A percentile compares a stretch with the other conserved stretches of the same genome.
Conservation (phyloP, 306 rosid genomes). For the Luffa aegyptiaca region DNA sequence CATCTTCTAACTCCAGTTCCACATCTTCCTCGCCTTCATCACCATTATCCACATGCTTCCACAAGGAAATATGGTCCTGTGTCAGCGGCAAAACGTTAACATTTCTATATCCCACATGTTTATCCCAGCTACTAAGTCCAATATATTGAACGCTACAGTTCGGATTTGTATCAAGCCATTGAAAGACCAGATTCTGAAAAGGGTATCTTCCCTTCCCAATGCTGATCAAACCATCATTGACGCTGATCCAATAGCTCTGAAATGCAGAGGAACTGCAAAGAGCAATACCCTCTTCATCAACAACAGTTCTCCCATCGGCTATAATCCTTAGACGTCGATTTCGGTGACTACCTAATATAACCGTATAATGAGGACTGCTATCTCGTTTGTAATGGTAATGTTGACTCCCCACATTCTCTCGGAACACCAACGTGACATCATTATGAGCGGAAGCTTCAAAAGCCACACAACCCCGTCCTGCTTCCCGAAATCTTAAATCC, state of each 20-base stretch:
- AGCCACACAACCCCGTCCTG: constrained; percentile 87
- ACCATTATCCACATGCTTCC: constrained; percentile 50
- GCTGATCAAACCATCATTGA: constrained; percentile 79
- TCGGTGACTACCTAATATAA: constrained; percentile 90
- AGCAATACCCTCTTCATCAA: constrained; percentile 67
- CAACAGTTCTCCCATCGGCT: constrained; percentile 73
- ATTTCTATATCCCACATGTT: constrained; percentile 83
- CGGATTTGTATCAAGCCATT: constrained; percentile 80
- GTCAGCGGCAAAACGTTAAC: constrained; percentile 61
- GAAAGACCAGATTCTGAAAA: constrained; percentile 74
- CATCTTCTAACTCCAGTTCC: constrained; percentile 31
- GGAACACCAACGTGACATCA: constrained; percentile 75
- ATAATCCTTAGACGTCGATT: constrained; percentile 66
- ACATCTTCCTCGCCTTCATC: constrained; percentile 34
- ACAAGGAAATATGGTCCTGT: constrained; percentile 42
- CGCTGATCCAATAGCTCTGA: constrained; percentile 86
- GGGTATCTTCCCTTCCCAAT: constrained; percentile 85
- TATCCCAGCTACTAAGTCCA: constrained; percentile 98
- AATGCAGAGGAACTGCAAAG: constrained; percentile 75
- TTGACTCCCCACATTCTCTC: constrained; percentile 85
- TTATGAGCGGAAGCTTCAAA: constrained; percentile 92
- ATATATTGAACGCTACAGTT: constrained; percentile 65
- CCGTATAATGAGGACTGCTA: constrained; percentile 75
- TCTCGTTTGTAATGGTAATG: constrained; percentile 93
- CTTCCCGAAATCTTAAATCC: constrained; percentile 75